Percentiles rank a stretch among this genome's conserved stretches.
Evolutionary conservation across 2,329 filamentous ascomycete genomes (phyloP).

Genomic region (Aspergillus chevalieri): DNA sequence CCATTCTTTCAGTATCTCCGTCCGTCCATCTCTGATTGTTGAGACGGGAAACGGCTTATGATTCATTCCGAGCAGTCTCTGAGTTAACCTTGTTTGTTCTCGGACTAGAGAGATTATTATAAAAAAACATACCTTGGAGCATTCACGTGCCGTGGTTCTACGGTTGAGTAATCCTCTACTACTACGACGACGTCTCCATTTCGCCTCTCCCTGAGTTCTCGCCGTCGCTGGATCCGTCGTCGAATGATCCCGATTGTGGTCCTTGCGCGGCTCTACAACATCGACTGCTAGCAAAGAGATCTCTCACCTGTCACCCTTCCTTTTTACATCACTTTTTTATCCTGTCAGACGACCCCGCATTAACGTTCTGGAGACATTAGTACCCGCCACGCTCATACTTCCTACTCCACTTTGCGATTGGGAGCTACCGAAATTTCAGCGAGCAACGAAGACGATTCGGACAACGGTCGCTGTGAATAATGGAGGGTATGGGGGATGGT

Average conservation of each 20-base stretch:
- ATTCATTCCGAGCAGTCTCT: neutral
- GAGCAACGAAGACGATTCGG: neutral
- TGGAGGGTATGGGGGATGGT: slow-evolving; percentile 33
- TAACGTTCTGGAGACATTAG: slow-evolving; percentile 7
- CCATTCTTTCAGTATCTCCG: neutral
- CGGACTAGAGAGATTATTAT: neutral
- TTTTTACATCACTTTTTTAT: neutral
- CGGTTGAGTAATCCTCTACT: neutral
- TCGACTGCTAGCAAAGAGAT: neutral
- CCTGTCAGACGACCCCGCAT: slow-evolving; percentile 16
- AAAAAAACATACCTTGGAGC: neutral
- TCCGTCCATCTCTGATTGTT: neutral
- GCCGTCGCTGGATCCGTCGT: neutral
- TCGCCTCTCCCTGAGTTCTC: neutral
- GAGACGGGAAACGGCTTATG: no score
- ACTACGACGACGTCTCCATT: neutral
- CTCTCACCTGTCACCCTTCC: neutral
- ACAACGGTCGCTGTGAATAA: slow-evolving; percentile 9
- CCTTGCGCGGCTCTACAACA: neutral
- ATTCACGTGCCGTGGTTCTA: neutral
- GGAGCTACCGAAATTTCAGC: slow-evolving; percentile 2
- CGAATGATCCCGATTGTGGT: neutral
- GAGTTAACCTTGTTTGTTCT: neutral
- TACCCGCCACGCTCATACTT: neutral
- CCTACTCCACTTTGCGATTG: slow-evolving; percentile 13